Evolutionary conservation across 129 eudicot genomes (phyloP).

Genomic region (Tanacetum coccineum): DNA sequence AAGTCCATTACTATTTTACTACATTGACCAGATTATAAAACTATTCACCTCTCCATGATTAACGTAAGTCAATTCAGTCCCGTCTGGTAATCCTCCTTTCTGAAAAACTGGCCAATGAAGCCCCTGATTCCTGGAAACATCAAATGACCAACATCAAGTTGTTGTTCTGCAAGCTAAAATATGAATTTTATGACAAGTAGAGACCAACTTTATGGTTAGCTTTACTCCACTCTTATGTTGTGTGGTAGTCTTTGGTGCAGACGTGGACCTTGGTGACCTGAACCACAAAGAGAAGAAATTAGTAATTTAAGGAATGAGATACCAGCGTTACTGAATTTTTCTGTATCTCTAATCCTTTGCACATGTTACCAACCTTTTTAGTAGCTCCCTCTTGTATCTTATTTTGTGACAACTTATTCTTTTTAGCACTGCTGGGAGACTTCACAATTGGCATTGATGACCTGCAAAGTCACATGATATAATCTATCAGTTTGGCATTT

Average conservation of each 20-base stretch:
- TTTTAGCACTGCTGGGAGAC: slow-evolving; percentile 32
- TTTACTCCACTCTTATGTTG: slow-evolving; percentile 41
- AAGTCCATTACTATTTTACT: too few relatives aligned
- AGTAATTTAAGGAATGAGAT: not conserved
- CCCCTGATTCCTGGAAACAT: slow-evolving; percentile 57
- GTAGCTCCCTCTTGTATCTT: slow-evolving; percentile 24
- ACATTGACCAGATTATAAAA: not conserved
- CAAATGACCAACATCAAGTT: slow-evolving; percentile 19
- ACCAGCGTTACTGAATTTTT: not conserved
- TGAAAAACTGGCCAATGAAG: slow-evolving; percentile 82
- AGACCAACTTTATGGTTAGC: slow-evolving; percentile 67
- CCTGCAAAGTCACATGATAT: slow-evolving; percentile 26
- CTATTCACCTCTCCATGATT: slow-evolving; percentile 66
- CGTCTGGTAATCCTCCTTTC: slow-evolving; percentile 80
- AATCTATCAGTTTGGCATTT: not conserved
- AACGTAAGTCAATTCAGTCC: slow-evolving; percentile 78
- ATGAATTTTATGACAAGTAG: not conserved
- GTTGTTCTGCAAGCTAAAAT: slow-evolving; percentile 1
- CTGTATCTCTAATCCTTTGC: not conserved
- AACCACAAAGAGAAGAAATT: slow-evolving; percentile 6
- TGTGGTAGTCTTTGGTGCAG: slow-evolving; percentile 37
- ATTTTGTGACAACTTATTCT: slow-evolving; percentile 23
- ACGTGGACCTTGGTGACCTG: slow-evolving; percentile 48
- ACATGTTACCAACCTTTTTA: slow-evolving; percentile 27
- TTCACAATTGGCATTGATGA: slow-evolving; percentile 30